Base-by-base conservation (phyloP, 192 early-diverging fungal species). In the Coemansia pectinata region DNA sequence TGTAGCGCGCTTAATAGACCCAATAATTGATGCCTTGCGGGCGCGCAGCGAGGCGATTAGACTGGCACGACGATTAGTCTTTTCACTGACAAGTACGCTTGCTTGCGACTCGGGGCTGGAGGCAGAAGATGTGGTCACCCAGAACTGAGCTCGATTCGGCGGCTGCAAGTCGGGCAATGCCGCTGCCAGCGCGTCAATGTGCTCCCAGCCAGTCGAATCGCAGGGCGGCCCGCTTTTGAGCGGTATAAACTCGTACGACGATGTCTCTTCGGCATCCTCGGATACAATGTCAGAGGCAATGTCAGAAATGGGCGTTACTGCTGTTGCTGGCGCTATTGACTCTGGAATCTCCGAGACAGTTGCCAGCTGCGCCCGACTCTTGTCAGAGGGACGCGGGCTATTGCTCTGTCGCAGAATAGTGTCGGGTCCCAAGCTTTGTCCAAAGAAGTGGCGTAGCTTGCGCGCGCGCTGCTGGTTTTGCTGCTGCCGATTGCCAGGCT, bases 371-470 rank as follows among this genome's bases (percentile, higher is more conserved):
- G 50, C 11, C 2, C 12, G 23, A 25, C 23, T 29, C 3, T 14
- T 53, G 50, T 10, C 25, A 4, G 50, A 25, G 2, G 23, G 50
- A 0, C 58, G 68, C 34, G 50, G 67, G 42, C 31, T n/a, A 27
- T 52, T 67, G 19, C 52, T 62, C 48, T 77, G 76, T 42, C 40
- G 53, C 19, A 70, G 47, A 36, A 70, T 52, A 0, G 77, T 63
- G n/a, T 78, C 77, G 10, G 77, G 58, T 40, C 53, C 63, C n/a
- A 78, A 67, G 61, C 77, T 78, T 44, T 78, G 77, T 14, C 77
- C 77, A 40, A 78, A 78, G 47, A 78, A 78, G 27, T 52, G 58
- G 23, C 67, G 66, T 23, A 78, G 71, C 45, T 73, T 73, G 27
- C 70, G 59, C 1, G 55, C 76, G 0, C 71, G 66, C 33, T 57